A percentile compares a stretch with the other conserved stretches of the same genome.
These are phyloP conservation scores for Pyrus bretschneideri DNA, from an alignment of 306 rosid species.

Conservation along the genomic window DNA sequence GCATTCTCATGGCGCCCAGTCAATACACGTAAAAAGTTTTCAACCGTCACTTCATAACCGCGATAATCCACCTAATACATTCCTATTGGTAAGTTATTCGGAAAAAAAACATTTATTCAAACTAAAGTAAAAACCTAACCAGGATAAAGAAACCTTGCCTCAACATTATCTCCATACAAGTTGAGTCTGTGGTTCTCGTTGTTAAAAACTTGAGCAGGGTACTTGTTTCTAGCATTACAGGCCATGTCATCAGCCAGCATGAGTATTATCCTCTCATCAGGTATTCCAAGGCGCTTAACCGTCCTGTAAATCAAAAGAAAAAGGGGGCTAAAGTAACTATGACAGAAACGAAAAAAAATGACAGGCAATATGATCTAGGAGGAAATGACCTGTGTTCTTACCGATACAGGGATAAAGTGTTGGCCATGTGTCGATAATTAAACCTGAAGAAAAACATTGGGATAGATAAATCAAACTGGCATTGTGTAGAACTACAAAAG, in stretches of 20 bases:
- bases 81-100: conserved; percentile 3
- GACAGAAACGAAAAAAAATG: background rate
- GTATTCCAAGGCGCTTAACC: conserved; percentile 92
- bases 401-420: conserved; percentile 87
- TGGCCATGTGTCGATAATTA: conserved; percentile 97
- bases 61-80: conserved; percentile 84
- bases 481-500: background rate
- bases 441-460: conserved; percentile 54
- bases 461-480: conserved; percentile 7
- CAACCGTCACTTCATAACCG: conserved; percentile 93
- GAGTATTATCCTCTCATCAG: conserved; percentile 95
- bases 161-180: conserved; percentile 93
- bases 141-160: conserved; percentile 41
- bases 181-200: conserved; percentile 92
- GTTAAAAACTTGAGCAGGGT: conserved; percentile 94
- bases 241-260: conserved; percentile 99
- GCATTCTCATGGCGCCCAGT: conserved; percentile 87
- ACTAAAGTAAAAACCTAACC: background rate
- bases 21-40: conserved; percentile 75
- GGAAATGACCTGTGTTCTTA: conserved; percentile 5
- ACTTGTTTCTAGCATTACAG: conserved; percentile 91
- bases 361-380: background rate
- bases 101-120: background rate
- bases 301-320: conserved; percentile 53
- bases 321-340: background rate